Base-by-base conservation (phyloP, 1,284 basidiomycete species). In the Irpex lacteus region DNA sequence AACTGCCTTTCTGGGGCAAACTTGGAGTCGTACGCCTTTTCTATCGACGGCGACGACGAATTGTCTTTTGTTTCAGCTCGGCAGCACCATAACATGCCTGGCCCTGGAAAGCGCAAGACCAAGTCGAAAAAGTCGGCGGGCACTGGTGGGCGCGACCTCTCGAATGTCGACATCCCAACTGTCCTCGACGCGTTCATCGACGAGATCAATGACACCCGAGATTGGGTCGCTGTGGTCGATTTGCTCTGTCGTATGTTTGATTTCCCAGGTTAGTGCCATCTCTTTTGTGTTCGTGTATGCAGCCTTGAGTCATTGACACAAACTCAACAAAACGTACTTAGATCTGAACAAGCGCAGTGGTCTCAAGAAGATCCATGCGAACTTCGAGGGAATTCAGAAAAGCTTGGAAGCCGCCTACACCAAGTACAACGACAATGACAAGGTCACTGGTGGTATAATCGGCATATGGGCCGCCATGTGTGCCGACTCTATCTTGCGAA, bases 401-500 rank as follows among this genome's bases (percentile, higher is more conserved):
- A 80, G 78, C 37, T 76, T 89, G 32, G 81, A 88, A 21, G 53
- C 66, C 0, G 70, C 71, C 9, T 75, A 71, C 36, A 64, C 65
- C 3, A 70, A 70, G 50, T 66, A 67, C 36, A 47, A 21, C 13
- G 69, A 60, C 3, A 73, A 74, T 58, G 72, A 72, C 26, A 72
- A 68, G 50, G 65, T 74, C 11, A 68, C 69, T 65, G 86, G 85
- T 2, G 85, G 82, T 0, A 82, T 89, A 59, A 77, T 88, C 8
- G 84, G 82, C 2, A 84, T 89, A 56, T 88, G 83, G 70, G 81
- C 85, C 8, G 86, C 85, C 69, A 86, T 89, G 85, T 88, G 79
- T 47, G 77, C 78, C 0, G 87, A 89, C 72, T 77, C 84, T 1
- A 76, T 88, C 56, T 72, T 88, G 59, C 77, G 85, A 32, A 80